phyloP scores from a whole-genome alignment of 2,329 filamentous ascomycete genomes.

The Botrytis fragariae region DNA sequence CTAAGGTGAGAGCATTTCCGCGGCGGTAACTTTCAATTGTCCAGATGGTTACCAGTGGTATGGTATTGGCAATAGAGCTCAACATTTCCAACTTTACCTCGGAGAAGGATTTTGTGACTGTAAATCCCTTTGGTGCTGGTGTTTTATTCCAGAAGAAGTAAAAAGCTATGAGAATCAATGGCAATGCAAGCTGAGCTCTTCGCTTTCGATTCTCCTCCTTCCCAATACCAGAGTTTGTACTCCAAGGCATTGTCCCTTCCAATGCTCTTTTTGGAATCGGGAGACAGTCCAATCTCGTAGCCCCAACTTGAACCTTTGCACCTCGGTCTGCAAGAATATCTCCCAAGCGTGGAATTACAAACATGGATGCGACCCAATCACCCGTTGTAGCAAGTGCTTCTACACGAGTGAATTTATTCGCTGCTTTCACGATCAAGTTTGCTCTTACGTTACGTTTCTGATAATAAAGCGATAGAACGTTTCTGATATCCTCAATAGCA shows the following conservation, averaged over 20 bases:
- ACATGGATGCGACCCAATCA: constrained; percentile 27
- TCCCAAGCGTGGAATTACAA: constrained; percentile 24
- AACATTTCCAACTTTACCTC: neutral
- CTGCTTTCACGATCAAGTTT: constrained; percentile 26
- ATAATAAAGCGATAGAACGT: constrained; percentile 22
- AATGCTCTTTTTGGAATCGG: constrained; percentile 32
- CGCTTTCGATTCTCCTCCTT: constrained; percentile 6
- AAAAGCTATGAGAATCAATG: constrained; percentile 3
- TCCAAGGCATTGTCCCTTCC: constrained; percentile 35
- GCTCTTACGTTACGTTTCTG: constrained; percentile 28
- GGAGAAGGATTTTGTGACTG: neutral
- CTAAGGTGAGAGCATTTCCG: constrained; percentile 30
- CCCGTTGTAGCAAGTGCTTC: constrained; percentile 26
- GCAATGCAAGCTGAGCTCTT: constrained; percentile 10
- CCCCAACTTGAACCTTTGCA: constrained; percentile 28
- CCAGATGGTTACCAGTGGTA: constrained; percentile 30
- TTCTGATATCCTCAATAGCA: neutral
- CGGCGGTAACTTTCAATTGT: constrained; percentile 33
- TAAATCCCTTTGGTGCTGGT: neutral
- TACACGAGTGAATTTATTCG: constrained; percentile 30
- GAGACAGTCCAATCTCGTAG: constrained; percentile 36
- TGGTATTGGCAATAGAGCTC: neutral
- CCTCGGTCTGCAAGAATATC: constrained; percentile 28
- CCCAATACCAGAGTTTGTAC: constrained; percentile 10
- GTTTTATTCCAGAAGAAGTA: neutral